These are phyloP conservation scores for Quillaja saponaria DNA, from an alignment of 306 rosid genomes.

Conservation along the genomic window DNA sequence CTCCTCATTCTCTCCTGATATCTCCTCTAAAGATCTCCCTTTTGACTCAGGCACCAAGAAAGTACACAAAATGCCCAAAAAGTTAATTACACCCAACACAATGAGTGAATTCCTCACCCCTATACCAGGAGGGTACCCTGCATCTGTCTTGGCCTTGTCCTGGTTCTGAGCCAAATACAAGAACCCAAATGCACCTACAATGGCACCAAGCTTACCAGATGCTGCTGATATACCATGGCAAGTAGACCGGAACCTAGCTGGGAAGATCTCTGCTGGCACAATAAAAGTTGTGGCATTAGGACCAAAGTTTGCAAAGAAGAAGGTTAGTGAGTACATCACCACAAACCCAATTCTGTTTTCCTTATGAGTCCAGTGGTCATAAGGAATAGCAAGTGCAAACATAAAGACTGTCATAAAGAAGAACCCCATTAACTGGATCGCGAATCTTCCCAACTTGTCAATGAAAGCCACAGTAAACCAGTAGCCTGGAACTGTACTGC, in stretches of 20 bases:
- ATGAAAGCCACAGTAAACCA: constrained; percentile 75
- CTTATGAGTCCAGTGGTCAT: constrained; percentile 62
- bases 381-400: constrained; percentile 79
- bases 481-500: constrained; percentile 81
- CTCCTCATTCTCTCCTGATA: constrained; percentile 65
- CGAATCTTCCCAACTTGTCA: constrained; percentile 68
- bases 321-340: constrained; percentile 56
- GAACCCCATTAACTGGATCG: constrained; percentile 74
- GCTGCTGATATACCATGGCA: constrained; percentile 84
- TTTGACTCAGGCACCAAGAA: constrained; percentile 74
- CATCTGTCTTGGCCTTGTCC: constrained; percentile 56
- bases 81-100: constrained; percentile 45
- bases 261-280: constrained; percentile 80
- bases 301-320: constrained; percentile 78
- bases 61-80: constrained; percentile 61
- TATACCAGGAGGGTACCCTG: constrained; percentile 74
- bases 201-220: constrained; percentile 71
- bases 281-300: constrained; percentile 83
- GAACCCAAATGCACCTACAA: constrained; percentile 76
- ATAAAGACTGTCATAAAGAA: constrained; percentile 80
- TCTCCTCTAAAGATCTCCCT: constrained; percentile 76
- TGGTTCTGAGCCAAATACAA: constrained; percentile 67
- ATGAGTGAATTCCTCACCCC: constrained; percentile 60
- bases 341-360: constrained; percentile 62
- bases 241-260: constrained; percentile 65